A percentile compares a stretch with the other conserved stretches of the same genome.
Conservation (phyloP, 2,329 filamentous ascomycete genomes). For the Zopfia rhizophila region DNA sequence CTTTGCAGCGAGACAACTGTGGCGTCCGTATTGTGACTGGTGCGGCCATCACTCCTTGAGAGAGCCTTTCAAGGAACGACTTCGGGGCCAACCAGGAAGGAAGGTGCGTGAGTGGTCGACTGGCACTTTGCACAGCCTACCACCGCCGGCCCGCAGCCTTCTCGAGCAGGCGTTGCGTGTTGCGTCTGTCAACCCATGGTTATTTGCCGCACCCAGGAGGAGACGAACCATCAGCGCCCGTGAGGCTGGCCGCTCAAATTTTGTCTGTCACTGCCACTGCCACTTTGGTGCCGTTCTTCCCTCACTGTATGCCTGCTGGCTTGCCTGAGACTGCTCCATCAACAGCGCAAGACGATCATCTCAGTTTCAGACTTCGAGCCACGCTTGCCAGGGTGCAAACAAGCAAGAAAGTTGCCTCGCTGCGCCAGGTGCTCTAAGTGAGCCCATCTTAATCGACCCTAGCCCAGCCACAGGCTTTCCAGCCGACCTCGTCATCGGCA, state of each 20-base stretch:
- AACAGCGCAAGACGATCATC: too few relatives aligned
- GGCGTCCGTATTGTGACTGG: conserved; percentile 18
- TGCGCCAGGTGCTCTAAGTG: too few relatives aligned
- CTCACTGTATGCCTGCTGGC: too few relatives aligned
- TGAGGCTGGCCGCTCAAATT: conserved; percentile 29
- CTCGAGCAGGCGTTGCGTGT: too few relatives aligned
- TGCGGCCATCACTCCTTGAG: conserved; percentile 6
- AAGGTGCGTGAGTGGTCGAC: conserved; percentile 3
- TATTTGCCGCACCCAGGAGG: conserved; percentile 12
- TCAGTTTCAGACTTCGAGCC: too few relatives aligned
- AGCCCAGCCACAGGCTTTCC: conserved; percentile 27
- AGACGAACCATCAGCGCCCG: conserved; percentile 6
- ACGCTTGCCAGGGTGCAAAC: too few relatives aligned
- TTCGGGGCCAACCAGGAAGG: too few relatives aligned
- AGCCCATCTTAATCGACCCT: conserved; percentile 10
- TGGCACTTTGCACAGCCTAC: conserved; percentile 12
- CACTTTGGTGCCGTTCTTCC: too few relatives aligned
- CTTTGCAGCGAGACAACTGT: conserved; percentile 9
- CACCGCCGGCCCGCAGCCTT: conserved; percentile 11
- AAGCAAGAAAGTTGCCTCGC: too few relatives aligned
- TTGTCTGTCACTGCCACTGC: too few relatives aligned
- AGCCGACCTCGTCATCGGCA: conserved; percentile 34
- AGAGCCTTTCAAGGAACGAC: too few relatives aligned
- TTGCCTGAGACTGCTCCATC: too few relatives aligned
- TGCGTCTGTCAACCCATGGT: conserved; percentile 6